Evolutionary conservation across 805 yeast species (phyloP), one percentile per base, ranked within the genome.

Genomic region (Phaffomyces opuntiae): DNA sequence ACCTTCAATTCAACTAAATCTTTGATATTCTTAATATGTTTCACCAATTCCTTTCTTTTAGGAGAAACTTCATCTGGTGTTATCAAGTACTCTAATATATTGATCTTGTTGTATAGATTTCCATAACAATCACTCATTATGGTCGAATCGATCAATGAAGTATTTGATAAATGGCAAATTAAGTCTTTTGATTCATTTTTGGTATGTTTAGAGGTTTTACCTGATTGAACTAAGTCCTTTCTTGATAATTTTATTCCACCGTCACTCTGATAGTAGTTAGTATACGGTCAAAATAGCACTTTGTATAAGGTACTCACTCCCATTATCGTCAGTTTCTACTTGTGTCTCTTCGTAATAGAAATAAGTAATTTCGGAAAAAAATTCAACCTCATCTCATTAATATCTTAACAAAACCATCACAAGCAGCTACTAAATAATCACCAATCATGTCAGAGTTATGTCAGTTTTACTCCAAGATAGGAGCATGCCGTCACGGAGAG

Each of bases 401-500:
- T 16, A 33, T 7, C 6, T 33, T 21, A 21, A 21, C 24, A 6
- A 5, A 21, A 21, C 5, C 24, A 21, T 21, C 24, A 19, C 6
- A 11, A 11, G 21, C 38, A 7, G 7, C n/a, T 21, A 21, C 24
- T 21, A 21, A 21, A 21, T 21, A 21, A 21, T 19, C n/a, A 8
- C 7, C 7, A 13, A 19, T 19, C 26, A 14, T 54, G 54, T 50
- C 59, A 12, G 60, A 56, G 34, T 13, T 19, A 33, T 77, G 83
- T 52, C 68, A 78, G 35, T 89, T 89, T 60, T 88, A 81, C 59
- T 70, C 74, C 50, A 87, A 83, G 60, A 86, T 88, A 29, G 98
- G 98, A 0, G 95, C 96, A 0, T 90, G 98, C 57, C 73, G 96
- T 49, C 96, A 90, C 62, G 96, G 96, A 0, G 89, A 82, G 48